Conservation (phyloP, 225 moss, liverwort and hornwort species). For the Antitrichia curtipendula region DNA sequence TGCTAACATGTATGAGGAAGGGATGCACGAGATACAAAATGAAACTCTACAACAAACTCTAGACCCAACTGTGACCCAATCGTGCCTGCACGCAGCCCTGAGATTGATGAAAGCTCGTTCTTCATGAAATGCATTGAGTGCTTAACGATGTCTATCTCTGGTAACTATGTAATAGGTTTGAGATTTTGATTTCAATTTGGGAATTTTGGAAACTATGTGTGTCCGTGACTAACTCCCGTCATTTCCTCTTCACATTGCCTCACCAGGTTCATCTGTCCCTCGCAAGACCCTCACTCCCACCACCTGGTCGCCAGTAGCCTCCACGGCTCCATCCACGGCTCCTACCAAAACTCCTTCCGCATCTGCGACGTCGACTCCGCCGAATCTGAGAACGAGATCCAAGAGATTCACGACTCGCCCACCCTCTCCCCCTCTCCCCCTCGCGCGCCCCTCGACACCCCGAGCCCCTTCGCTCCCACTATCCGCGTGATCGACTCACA, state of each 20-base stretch:
- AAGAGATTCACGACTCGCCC: constrained; percentile 12
- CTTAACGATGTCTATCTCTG: neutral
- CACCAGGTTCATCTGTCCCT: constrained; percentile 17
- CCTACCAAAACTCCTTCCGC: constrained; percentile 45
- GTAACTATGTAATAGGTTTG: neutral
- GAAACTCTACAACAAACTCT: neutral
- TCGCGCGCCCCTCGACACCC: neutral
- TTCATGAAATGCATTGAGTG: neutral
- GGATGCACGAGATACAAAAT: too few relatives aligned
- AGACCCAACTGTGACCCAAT: neutral
- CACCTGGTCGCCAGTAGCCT: constrained; percentile 10
- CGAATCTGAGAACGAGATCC: constrained; percentile 41
- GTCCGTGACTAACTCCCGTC: neutral
- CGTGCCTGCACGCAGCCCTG: too few relatives aligned
- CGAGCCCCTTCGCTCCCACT: constrained; percentile 30
- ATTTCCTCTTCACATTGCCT: neutral
- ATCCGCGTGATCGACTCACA: constrained; percentile 24
- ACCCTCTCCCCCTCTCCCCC: neutral
- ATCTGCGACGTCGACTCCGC: constrained; percentile 38
- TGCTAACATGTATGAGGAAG: too few relatives aligned
- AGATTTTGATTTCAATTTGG: too few relatives aligned
- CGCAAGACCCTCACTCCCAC: constrained; percentile 12
- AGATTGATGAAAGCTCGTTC: neutral
- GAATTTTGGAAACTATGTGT: neutral
- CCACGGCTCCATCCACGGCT: constrained; percentile 37